Conservation (phyloP, 2,329 filamentous ascomycete species). For the Calonectria henricotiae region DNA sequence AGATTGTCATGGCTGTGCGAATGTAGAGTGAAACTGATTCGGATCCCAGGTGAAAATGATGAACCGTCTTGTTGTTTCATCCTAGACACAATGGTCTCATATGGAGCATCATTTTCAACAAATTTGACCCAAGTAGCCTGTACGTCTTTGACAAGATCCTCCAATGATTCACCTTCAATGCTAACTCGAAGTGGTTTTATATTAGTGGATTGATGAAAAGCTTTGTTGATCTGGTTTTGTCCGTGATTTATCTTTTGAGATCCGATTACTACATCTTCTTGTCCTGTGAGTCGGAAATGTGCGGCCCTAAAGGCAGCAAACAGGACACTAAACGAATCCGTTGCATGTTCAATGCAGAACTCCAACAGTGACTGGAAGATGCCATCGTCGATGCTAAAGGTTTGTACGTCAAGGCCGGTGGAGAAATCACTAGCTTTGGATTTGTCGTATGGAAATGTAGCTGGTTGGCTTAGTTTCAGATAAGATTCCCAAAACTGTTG, state of each 20-base stretch:
- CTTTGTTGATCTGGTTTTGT: constrained; percentile 38
- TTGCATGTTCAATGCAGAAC: constrained; percentile 34
- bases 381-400: constrained; percentile 26
- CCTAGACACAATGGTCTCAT: constrained; percentile 43
- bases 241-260: constrained; percentile 42
- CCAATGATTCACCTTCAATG: constrained; percentile 42
- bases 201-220: constrained; percentile 49
- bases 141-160: constrained; percentile 43
- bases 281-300: constrained; percentile 49
- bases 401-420: constrained; percentile 30
- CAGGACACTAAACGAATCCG: constrained; percentile 38
- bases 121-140: constrained; percentile 29
- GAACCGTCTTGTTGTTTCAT: constrained; percentile 36
- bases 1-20: constrained; percentile 38
- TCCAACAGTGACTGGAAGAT: constrained; percentile 29
- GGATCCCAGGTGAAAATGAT: constrained; percentile 41
- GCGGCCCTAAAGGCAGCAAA: constrained; percentile 48
- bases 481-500: background rate
- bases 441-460: constrained; percentile 36
- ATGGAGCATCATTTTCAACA: constrained; percentile 48
- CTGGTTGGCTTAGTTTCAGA: constrained; percentile 30
- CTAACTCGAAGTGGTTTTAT: constrained; percentile 46
- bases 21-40: constrained; percentile 45
- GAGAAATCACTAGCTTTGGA: constrained; percentile 32
- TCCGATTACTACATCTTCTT: constrained; percentile 46